Conservation (phyloP, 208 protist genomes). For the Leishmania martiniquensis region DNA sequence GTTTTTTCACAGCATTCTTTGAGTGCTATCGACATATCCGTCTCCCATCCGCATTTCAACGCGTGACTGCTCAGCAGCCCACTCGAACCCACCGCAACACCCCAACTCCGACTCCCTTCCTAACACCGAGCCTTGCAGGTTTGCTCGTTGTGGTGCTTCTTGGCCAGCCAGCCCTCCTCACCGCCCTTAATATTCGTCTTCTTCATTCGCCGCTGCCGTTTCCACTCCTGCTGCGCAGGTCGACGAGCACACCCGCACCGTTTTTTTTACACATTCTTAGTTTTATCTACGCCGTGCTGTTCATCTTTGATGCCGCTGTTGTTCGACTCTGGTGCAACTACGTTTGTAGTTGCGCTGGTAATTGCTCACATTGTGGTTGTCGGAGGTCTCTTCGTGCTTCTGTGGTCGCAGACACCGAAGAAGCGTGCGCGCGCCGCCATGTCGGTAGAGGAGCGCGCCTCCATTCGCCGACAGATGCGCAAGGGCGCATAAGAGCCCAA, state of each 20-base stretch:
- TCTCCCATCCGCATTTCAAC: not conserved
- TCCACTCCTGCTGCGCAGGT: not conserved
- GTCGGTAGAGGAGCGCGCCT: conserved; percentile 17
- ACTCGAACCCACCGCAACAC: not conserved
- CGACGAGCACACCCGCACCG: not conserved
- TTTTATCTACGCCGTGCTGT: not conserved
- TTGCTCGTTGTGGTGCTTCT: not conserved
- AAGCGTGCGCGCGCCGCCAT: conserved; percentile 2
- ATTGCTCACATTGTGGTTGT: conserved; percentile 35
- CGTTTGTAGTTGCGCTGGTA: conserved; percentile 27
- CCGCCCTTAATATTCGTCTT: not conserved
- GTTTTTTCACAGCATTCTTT: not conserved
- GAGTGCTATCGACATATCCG: not conserved
- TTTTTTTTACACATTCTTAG: not conserved
- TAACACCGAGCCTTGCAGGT: not conserved
- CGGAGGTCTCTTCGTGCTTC: conserved; percentile 24
- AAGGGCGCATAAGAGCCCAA: conserved; percentile 7
- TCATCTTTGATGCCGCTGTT: conserved; percentile 8
- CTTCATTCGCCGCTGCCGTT: not conserved
- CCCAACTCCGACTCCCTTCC: not conserved
- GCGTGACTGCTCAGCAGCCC: not conserved
- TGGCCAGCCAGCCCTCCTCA: not conserved
- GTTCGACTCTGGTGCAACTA: conserved; percentile 19
- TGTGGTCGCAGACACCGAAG: conserved; percentile 34
- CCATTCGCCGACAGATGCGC: conserved; percentile 28